Percentiles rank a stretch among this genome's conserved stretches.
Conservation (phyloP, 228 moss, liverwort and hornwort species). For the Sphagnum magellanicum region DNA sequence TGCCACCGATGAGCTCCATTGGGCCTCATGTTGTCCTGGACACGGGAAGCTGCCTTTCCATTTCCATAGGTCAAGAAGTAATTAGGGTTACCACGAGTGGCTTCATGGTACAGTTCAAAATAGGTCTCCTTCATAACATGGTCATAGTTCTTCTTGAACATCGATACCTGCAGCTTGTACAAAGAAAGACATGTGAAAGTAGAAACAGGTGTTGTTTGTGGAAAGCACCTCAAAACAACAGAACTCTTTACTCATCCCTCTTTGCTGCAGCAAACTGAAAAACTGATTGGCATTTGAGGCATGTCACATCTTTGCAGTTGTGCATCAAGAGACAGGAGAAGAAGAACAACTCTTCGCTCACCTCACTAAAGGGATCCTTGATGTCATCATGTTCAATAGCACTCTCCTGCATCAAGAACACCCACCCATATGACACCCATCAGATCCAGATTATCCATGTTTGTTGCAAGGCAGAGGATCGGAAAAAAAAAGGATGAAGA, state of each 20-base stretch:
- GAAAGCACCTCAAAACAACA: no score
- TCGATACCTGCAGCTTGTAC: slow-evolving; percentile 45
- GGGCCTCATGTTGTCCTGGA: slow-evolving; percentile 83
- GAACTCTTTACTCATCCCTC: no score
- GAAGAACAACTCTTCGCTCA: slow-evolving; percentile 9
- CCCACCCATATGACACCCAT: background rate
- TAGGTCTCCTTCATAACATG: slow-evolving; percentile 98
- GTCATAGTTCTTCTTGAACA: slow-evolving; percentile 99
- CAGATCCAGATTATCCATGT: no score
- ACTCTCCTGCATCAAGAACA: slow-evolving; percentile 55
- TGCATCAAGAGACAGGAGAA: no score
- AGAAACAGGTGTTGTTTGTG: no score
- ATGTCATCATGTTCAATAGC: slow-evolving; percentile 97
- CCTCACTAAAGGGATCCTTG: slow-evolving; percentile 89
- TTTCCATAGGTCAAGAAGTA: slow-evolving; percentile 98
- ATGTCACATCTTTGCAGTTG: no score
- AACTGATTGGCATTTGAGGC: no score
- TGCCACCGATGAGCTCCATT: slow-evolving; percentile 99
- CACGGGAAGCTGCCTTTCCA: slow-evolving; percentile 96
- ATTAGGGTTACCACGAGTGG: slow-evolving; percentile 95
- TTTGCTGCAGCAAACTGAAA: no score
- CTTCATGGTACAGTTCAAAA: slow-evolving; percentile 91
- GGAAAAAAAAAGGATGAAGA: no score
- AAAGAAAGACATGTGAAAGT: background rate
- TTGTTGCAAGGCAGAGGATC: no score